These are phyloP conservation scores for Moringa oleifera DNA, from an alignment of 345 rosid species.

Conservation along the genomic window DNA sequence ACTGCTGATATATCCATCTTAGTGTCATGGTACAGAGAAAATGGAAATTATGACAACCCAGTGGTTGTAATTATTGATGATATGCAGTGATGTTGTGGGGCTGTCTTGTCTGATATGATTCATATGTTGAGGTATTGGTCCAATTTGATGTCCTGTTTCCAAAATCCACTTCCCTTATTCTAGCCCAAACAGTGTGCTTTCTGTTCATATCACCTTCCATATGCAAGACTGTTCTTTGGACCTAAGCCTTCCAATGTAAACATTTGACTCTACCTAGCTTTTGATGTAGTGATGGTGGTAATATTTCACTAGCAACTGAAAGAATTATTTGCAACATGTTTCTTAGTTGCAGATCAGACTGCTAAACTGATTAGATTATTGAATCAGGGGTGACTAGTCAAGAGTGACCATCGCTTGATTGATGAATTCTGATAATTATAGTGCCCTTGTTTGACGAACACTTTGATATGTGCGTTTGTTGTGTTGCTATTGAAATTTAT, in stretches of 20 bases:
- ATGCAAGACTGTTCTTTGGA: neutral
- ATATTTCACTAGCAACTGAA: neutral
- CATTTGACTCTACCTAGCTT: neutral
- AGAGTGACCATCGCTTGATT: no score
- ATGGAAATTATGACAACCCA: slow-evolving; percentile 35
- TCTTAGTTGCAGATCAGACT: neutral
- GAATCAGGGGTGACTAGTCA: no score
- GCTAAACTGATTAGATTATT: no score
- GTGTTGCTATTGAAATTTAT: no score
- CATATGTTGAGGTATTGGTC: slow-evolving; percentile 59
- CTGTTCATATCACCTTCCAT: no score
- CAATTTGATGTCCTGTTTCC: neutral
- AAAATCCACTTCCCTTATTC: no score
- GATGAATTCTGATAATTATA: no score
- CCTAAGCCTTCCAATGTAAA: neutral
- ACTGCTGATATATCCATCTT: slow-evolving; percentile 68
- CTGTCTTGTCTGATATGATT: slow-evolving; percentile 76
- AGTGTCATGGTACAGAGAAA: slow-evolving; percentile 81
- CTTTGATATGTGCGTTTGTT: no score
- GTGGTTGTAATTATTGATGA: slow-evolving; percentile 70
- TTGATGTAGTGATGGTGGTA: neutral
- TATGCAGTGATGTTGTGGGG: slow-evolving; percentile 71
- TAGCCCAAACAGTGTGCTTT: no score
- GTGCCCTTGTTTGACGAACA: no score
- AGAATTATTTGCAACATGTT: neutral